A percentile compares a stretch with the other conserved stretches of the same genome.
Conservation (phyloP, 2,329 filamentous ascomycete species). For the Calonectria multiphialidica region DNA sequence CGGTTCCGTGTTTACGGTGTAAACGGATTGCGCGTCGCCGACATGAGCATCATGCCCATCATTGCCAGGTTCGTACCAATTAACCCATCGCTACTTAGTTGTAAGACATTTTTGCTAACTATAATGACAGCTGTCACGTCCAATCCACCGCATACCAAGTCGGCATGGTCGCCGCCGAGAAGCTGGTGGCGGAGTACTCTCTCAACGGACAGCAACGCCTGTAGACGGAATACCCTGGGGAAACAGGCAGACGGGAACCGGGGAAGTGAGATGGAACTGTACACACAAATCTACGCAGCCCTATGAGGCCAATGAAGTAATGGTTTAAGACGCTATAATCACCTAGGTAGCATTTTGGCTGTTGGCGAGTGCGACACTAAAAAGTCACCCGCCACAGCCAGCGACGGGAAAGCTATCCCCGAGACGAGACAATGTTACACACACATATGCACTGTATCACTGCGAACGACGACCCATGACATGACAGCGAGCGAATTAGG, state of each 20-base stretch:
- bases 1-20: slow-evolving; percentile 62
- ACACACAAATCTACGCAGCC: not conserved
- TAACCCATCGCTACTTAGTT: too few species aligned
- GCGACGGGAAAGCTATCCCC: not conserved
- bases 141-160: slow-evolving; percentile 35
- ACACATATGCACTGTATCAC: not conserved
- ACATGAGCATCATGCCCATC: slow-evolving; percentile 65
- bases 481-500: not conserved
- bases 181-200: slow-evolving; percentile 27
- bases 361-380: not conserved
- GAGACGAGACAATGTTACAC: slow-evolving; percentile 3
- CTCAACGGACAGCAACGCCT: slow-evolving; percentile 26
- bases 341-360: not conserved
- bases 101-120: not conserved
- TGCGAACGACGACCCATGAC: not conserved
- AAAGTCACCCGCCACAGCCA: not conserved
- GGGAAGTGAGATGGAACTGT: not conserved
- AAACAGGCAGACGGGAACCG: not conserved
- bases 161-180: slow-evolving; percentile 32
- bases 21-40: slow-evolving; percentile 61
- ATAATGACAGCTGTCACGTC: slow-evolving; percentile 15
- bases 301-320: not conserved
- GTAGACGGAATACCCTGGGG: not conserved
- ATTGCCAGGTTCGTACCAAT: slow-evolving; percentile 22
- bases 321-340: not conserved